phyloP scores from a whole-genome alignment of 1,284 basidiomycete species.

The Hypsizygus ulmarius region DNA sequence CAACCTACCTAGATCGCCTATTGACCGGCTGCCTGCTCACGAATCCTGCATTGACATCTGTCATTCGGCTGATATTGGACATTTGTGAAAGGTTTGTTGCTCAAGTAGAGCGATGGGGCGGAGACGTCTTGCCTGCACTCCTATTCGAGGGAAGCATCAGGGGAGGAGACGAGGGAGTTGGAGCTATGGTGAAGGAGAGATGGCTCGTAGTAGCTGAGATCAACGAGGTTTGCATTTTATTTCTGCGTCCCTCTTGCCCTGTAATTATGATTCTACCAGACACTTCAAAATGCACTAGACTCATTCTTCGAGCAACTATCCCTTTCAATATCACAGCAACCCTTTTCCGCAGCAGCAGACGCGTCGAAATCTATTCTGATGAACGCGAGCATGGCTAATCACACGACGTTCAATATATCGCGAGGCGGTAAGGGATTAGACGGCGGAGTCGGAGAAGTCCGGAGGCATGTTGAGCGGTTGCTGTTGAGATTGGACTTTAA shows the following conservation, averaged over 20 bases:
- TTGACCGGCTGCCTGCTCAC: constrained; percentile 78
- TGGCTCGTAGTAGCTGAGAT: constrained; percentile 67
- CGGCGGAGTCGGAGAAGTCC: constrained; percentile 57
- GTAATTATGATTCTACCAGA: constrained; percentile 36
- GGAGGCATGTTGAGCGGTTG: constrained; percentile 79
- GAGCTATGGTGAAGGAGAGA: constrained; percentile 69
- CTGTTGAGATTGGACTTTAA: constrained; percentile 85
- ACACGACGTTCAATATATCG: constrained; percentile 50
- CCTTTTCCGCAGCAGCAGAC: constrained; percentile 54
- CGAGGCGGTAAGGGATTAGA: constrained; percentile 45
- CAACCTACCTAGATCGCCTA: constrained; percentile 77
- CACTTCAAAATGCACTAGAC: constrained; percentile 59
- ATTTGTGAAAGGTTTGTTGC: constrained; percentile 82
- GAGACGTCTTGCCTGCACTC: constrained; percentile 82
- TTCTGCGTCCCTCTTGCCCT: not conserved
- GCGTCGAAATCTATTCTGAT: constrained; percentile 67
- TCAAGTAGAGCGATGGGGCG: constrained; percentile 89
- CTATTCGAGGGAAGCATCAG: constrained; percentile 74
- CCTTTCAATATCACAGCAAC: constrained; percentile 66
- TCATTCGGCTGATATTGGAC: constrained; percentile 73
- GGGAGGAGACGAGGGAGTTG: constrained; percentile 56
- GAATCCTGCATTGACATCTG: constrained; percentile 59
- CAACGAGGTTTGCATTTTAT: constrained; percentile 54
- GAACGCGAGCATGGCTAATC: constrained; percentile 58
- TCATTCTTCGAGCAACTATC: constrained; percentile 80